phyloP scores from a whole-genome alignment of 2,329 filamentous ascomycete species.

The Talaromyces amestolkiae region DNA sequence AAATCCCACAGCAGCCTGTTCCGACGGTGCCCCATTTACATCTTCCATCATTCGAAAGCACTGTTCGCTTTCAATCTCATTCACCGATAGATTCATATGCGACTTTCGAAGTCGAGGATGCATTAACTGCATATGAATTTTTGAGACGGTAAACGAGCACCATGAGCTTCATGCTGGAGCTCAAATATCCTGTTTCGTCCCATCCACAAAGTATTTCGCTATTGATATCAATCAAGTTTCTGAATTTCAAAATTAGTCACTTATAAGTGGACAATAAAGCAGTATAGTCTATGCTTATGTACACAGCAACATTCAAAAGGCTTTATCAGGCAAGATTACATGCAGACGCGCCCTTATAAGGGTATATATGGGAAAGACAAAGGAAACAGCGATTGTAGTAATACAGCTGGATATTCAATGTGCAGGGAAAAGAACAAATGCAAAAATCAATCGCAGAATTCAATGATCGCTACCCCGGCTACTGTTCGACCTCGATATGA shows the following conservation, averaged over 20 bases:
- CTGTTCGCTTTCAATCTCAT: too few species aligned
- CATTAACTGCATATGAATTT: background rate
- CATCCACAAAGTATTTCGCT: too few species aligned
- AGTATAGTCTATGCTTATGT: background rate
- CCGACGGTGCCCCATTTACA: background rate
- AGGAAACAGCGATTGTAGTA: background rate
- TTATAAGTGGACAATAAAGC: background rate
- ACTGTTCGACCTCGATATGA: background rate
- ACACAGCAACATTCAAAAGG: background rate
- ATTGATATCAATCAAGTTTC: too few species aligned
- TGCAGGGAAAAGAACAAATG: background rate
- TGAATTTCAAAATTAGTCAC: background rate
- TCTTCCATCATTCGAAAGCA: background rate
- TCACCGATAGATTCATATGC: too few species aligned
- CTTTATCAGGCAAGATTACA: background rate
- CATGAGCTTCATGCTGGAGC: background rate
- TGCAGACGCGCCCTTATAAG: constrained; percentile 1
- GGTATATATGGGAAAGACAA: background rate
- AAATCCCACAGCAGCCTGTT: background rate
- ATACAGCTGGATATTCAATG: background rate
- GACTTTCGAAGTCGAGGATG: background rate
- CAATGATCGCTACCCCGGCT: background rate
- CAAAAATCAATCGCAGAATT: background rate
- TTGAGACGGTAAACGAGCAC: background rate
- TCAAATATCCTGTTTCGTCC: background rate